Conservation (phyloP, 2,329 filamentous ascomycete species). For the Saccharata proteae region DNA sequence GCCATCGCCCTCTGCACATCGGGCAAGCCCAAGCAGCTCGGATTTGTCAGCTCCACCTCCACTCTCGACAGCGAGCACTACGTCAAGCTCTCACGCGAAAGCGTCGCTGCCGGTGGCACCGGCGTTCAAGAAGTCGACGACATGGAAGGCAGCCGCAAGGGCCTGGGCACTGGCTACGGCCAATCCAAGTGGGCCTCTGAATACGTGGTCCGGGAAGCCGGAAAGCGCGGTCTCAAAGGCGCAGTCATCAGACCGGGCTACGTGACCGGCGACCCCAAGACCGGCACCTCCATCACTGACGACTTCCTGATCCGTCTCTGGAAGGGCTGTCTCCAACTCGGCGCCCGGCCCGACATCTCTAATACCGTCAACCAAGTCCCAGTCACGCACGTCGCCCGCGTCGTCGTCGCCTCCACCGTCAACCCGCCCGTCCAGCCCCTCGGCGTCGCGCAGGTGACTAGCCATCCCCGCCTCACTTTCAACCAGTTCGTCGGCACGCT, state of each 20-base stretch:
- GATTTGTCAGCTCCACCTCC: constrained; percentile 73
- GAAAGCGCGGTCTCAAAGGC: constrained; percentile 61
- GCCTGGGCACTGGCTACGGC: constrained; percentile 78
- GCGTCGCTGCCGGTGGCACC: constrained; percentile 46
- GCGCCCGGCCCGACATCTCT: constrained; percentile 58
- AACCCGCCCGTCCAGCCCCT: constrained; percentile 44
- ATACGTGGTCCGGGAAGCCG: constrained; percentile 65
- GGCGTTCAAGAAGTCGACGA: constrained; percentile 67
- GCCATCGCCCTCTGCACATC: constrained; percentile 62
- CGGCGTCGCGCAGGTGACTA: constrained; percentile 65
- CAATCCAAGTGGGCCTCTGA: constrained; percentile 79
- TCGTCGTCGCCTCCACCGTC: constrained; percentile 64
- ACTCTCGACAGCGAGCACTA: constrained; percentile 76
- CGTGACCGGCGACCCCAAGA: constrained; percentile 59
- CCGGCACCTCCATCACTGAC: constrained; percentile 64
- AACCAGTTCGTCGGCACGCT: constrained; percentile 64
- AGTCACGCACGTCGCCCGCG: constrained; percentile 68
- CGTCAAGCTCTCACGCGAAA: constrained; percentile 56
- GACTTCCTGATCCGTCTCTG: constrained; percentile 81
- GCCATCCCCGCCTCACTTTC: constrained; percentile 65
- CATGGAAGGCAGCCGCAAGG: constrained; percentile 60
- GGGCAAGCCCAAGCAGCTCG: constrained; percentile 67
- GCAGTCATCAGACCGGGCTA: constrained; percentile 76
- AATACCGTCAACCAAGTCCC: constrained; percentile 89
- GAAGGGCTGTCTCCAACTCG: constrained; percentile 78